Evolutionary conservation across 495 filamentous ascomycete species (phyloP), one percentile per base, ranked within the genome.

Genomic region (Xylaria cubensis): DNA sequence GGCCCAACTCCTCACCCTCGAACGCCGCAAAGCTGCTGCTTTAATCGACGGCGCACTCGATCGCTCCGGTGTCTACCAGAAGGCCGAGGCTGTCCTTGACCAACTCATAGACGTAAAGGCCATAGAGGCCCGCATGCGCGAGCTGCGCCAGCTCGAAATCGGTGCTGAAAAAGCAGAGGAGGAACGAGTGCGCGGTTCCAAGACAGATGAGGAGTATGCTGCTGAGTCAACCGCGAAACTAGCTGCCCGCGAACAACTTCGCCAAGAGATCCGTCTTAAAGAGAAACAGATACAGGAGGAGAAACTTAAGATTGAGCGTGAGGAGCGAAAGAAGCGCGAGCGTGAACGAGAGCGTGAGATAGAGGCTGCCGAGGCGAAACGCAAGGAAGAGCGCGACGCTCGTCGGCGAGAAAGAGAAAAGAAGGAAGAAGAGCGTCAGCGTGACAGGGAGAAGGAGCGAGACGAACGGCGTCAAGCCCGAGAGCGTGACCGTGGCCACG

Each of bases 31-130:
- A 82, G 93, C 94, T 44, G 92, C 92, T 26, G 88, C 92, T 5
- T 85, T 97, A 24, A 92, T 97, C 61, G 93, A 97, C 79, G 94
- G 94, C 56, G 93, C 93, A 0, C 90, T 94, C 39, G 93, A 97
- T 74, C 90, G 94, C 56, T 91, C 88, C 65, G 91, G 92, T 66
- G 88, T 96, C 53, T 97, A 97, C 81, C 90, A 92, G 71, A 88
- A 85, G 62, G 92, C 91, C 5, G 88, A 93, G 72, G 83, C 84
- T 1, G 86, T 89, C 32, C 86, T 97, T 41, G 88, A 93, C 75
- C 78, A 80, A 26, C 85, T 95, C 63, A 90, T 95, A 59, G 87
- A 91, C 70, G 83, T 89, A 48, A 85, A 90, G 69, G 85, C 87
- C 26, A 91, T 95, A 46, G 86, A 94, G 71, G 82, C 85, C 4